phyloP scores from a whole-genome alignment of 2,329 filamentous ascomycete species.

The Gyromitra esculenta region DNA sequence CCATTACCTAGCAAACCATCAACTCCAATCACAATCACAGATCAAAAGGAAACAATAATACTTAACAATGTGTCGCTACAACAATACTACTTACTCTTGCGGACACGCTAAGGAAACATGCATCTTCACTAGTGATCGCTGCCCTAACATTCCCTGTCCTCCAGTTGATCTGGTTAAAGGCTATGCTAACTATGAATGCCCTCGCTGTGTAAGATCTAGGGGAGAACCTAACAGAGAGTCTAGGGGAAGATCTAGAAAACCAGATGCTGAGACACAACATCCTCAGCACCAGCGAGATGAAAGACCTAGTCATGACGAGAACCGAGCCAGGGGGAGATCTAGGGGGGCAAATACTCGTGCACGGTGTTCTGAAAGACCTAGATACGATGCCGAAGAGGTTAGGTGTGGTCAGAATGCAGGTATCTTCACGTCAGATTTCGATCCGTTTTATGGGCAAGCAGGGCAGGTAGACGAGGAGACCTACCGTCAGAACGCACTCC shows the following conservation, averaged over 20 bases:
- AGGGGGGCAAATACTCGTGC: no score
- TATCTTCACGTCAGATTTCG: neutral
- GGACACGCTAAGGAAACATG: neutral
- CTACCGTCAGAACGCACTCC: neutral
- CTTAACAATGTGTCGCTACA: neutral
- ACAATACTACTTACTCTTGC: neutral
- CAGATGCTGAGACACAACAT: no score
- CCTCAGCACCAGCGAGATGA: neutral
- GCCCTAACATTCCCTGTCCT: neutral
- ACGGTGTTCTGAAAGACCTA: no score
- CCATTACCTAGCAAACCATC: neutral
- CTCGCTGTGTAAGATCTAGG: neutral
- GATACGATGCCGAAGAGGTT: no score
- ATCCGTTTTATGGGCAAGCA: slow-evolving; percentile 12
- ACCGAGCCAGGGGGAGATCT: neutral
- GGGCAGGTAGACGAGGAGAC: neutral
- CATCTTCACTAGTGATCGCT: neutral
- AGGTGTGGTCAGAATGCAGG: neutral
- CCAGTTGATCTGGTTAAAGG: neutral
- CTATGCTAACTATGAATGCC: neutral
- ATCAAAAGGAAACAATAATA: neutral
- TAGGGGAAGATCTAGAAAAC: no score
- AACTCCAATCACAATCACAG: neutral
- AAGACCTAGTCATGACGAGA: neutral
- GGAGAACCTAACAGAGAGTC: no score